Conservation (phyloP, 1,284 basidiomycete species). For the Pseudomicrostroma phylloplanum region DNA sequence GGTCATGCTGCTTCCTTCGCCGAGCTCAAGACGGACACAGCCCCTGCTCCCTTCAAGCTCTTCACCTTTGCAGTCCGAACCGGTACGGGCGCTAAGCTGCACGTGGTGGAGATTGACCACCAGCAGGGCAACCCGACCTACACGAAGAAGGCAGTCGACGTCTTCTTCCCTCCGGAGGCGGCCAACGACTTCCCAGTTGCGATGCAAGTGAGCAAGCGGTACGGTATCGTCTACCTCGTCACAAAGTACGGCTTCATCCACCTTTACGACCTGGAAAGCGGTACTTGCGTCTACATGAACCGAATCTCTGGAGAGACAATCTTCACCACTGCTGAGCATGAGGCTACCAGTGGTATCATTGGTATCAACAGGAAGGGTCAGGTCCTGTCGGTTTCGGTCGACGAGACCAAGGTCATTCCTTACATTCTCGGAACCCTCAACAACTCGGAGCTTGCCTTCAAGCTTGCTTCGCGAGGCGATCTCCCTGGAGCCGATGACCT, state of each 20-base stretch:
- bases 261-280: conserved; percentile 97
- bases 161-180: conserved; percentile 98
- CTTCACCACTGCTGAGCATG: conserved; percentile 96
- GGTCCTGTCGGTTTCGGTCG: conserved; percentile 91
- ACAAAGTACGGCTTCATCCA: conserved; percentile 99
- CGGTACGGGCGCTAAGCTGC: conserved; percentile 94
- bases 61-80: conserved; percentile 95
- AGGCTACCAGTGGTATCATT: conserved; percentile 88
- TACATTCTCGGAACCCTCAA: conserved; percentile 90
- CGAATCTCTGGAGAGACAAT: conserved; percentile 99
- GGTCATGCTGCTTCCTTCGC: conserved; percentile 97
- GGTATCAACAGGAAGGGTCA: conserved; percentile 99
- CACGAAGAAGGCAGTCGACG: conserved; percentile 95
- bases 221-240: conserved; percentile 94
- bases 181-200: conserved; percentile 99
- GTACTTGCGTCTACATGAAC: conserved; percentile 99
- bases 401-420: conserved; percentile 91
- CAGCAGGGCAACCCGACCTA: conserved; percentile 90
- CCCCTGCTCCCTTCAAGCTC: conserved; percentile 60
- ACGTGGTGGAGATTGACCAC: conserved; percentile 98
- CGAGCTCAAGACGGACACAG: conserved; percentile 61
- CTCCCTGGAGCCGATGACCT: conserved; percentile 96
- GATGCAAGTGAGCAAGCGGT: conserved; percentile 96
- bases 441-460: conserved; percentile 97
- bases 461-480: conserved; percentile 92